Evolutionary conservation across 257 asterid species (phyloP).

Genomic region (Scutellaria baicalensis): DNA sequence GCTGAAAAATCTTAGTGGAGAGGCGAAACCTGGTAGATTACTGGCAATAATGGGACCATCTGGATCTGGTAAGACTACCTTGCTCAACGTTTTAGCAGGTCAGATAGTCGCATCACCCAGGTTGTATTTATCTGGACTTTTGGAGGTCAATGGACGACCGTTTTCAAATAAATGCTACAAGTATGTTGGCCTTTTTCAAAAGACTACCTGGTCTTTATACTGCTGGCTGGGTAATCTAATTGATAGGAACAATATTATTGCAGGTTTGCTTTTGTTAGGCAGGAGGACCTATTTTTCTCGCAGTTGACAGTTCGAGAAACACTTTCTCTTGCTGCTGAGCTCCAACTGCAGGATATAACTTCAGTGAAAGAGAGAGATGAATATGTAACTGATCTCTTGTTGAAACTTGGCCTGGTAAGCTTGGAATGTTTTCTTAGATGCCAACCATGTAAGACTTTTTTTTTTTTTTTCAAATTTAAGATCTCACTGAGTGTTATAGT

Average conservation of each 20-base stretch:
- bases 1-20: constrained; percentile 76
- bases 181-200: constrained; percentile 24
- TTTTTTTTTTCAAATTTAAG: not conserved
- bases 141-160: constrained; percentile 77
- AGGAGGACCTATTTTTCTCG: constrained; percentile 96
- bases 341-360: constrained; percentile 73
- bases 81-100: constrained; percentile 90
- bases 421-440: constrained; percentile 1
- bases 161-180: constrained; percentile 61
- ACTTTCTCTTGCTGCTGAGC: constrained; percentile 87
- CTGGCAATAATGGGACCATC: constrained; percentile 99
- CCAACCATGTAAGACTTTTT: not conserved
- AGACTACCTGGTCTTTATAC: not conserved
- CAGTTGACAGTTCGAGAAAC: constrained; percentile 99
- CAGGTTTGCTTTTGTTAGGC: constrained; percentile 89
- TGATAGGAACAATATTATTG: constrained; percentile 15
- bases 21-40: constrained; percentile 90
- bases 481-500: not conserved
- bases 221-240: not conserved
- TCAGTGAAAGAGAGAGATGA: constrained; percentile 73
- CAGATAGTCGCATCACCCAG: constrained; percentile 72
- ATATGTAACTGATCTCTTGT: constrained; percentile 68
- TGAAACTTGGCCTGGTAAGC: constrained; percentile 82
- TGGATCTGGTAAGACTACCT: constrained; percentile 96
- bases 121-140: constrained; percentile 76